Percentiles rank a stretch among this genome's conserved stretches.
Conservation (phyloP, 2,329 filamentous ascomycete genomes). For the Penicillium sp. region DNA sequence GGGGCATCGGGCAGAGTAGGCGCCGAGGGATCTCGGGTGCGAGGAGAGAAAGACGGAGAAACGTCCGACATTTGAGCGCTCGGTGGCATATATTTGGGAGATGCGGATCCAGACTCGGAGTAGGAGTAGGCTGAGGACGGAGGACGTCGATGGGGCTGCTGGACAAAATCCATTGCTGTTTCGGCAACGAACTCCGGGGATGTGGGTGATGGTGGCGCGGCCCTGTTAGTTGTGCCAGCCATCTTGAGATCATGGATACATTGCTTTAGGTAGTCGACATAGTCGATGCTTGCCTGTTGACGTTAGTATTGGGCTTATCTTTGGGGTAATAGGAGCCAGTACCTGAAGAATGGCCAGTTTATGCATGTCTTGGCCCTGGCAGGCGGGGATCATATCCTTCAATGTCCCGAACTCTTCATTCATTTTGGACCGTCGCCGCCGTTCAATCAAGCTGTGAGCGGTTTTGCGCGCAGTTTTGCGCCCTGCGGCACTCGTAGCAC, state of each 20-base stretch:
- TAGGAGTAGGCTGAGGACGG: constrained; percentile 25
- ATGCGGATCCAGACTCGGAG: constrained; percentile 35
- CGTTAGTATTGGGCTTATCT: neutral
- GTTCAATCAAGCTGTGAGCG: constrained; percentile 90
- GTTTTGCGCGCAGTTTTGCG: constrained; percentile 94
- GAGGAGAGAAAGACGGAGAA: constrained; percentile 34
- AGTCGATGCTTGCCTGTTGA: constrained; percentile 83
- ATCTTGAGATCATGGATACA: constrained; percentile 77
- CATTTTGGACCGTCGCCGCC: constrained; percentile 89
- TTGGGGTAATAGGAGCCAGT: constrained; percentile 4
- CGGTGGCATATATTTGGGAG: constrained; percentile 32
- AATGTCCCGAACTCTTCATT: constrained; percentile 94
- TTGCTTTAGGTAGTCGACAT: constrained; percentile 87
- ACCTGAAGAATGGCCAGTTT: constrained; percentile 94
- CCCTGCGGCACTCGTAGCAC: constrained; percentile 75
- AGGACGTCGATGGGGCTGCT: constrained; percentile 9
- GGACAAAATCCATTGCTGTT: constrained; percentile 7
- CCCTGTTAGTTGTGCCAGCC: constrained; percentile 26
- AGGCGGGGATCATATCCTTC: constrained; percentile 94
- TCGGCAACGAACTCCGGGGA: constrained; percentile 33
- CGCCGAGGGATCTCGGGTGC: constrained; percentile 25
- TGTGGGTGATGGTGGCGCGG: constrained; percentile 33
- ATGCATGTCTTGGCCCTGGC: constrained; percentile 92
- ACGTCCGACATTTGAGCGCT: constrained; percentile 20
- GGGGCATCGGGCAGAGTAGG: constrained; percentile 22